These are phyloP conservation scores for Saururus chinensis DNA, from an alignment of 164 flowering plant genomes.

Conservation along the genomic window DNA sequence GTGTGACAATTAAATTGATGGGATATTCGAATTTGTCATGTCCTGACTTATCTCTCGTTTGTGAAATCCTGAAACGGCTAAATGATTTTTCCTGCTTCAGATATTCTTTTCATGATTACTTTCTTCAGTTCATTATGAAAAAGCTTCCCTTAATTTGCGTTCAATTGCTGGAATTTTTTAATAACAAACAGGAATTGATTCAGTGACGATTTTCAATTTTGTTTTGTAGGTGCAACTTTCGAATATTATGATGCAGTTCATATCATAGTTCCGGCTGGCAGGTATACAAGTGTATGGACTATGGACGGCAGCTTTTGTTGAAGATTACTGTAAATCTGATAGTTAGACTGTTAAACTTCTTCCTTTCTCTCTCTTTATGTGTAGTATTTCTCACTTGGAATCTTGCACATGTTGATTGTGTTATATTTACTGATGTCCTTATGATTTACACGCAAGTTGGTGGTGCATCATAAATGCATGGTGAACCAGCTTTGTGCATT, in stretches of 20 bases:
- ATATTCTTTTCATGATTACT: background rate
- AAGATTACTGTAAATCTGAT: background rate
- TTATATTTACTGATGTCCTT: background rate
- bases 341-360: background rate
- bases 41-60: background rate
- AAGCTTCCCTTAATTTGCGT: background rate
- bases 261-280: background rate
- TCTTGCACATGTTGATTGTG: background rate
- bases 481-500: background rate
- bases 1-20: background rate
- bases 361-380: background rate
- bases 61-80: background rate
- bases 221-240: background rate
- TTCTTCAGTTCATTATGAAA: background rate
- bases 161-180: background rate
- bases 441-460: background rate
- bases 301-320: background rate
- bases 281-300: background rate
- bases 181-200: no score
- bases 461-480: background rate
- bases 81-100: background rate
- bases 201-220: background rate
- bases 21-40: background rate
- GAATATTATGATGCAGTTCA: background rate
- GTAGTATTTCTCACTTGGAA: background rate